Base-by-base conservation (phyloP, 2,329 filamentous ascomycete genomes). In the Aspergillus pseudoterreus region DNA sequence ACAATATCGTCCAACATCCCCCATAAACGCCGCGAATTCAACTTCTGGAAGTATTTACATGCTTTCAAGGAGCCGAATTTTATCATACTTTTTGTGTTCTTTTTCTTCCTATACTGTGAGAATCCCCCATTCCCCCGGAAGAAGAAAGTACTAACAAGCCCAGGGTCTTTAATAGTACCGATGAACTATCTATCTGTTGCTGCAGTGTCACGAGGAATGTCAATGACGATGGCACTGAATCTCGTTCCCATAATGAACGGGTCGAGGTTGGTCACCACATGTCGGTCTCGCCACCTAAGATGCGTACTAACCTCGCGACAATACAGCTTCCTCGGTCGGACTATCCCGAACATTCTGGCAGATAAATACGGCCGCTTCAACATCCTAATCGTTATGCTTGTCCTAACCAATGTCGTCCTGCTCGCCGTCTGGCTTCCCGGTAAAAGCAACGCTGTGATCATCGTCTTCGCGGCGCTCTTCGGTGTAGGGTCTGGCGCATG, bases 1-100 rank as follows among this genome's bases (percentile, higher is more conserved):
- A 78, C 78, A 0, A 70, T 82, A 42, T 75, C 69, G 43, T 78
- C 77, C 11, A 74, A 44, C 19, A 43, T 56, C n/a, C 42, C 49
- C 6, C 30, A 44, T 19, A 22, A 27, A 9, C 49, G 36, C 10
- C 45, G 48, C 22, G 32, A 51, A 22, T 49, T 51, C 42, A 32
- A 15, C 14, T n/a, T 45, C 14, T 9, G 4, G 6, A n/a, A 32
- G 9, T 45, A 45, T 33, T 8, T 54, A 4, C 15, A 17, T 10
- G 44, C 54, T 35, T 43, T 51, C 45, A 45, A 15, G 30, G 44
- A 50, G 21, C 17, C 33, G 4, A 41, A 32, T 24, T 54, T 51
- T 32, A 19, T 52, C n/a, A 24, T 45, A 4, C n/a, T 54, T 6
- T 43, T 32, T 5, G 14, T 47, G 6, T 43, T 36, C 33, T 22